phyloP scores from a whole-genome alignment of 129 eudicot genomes.

The Helianthus tuberosus region DNA sequence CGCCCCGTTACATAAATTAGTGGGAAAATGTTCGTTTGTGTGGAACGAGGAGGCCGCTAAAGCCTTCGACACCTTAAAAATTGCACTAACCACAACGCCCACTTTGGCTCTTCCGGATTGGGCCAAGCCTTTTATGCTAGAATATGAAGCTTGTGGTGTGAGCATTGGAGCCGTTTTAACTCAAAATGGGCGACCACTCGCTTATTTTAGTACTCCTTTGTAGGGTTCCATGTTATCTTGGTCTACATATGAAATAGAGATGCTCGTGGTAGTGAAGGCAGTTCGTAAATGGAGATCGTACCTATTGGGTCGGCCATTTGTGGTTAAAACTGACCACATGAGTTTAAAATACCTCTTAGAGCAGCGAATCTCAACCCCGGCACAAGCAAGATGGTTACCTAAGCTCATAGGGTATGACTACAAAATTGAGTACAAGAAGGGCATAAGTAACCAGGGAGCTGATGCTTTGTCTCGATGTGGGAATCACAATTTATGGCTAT shows the following conservation, averaged over 20 bases:
- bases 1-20: too few species aligned
- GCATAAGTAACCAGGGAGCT: neutral
- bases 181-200: neutral
- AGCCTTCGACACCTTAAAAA: too few species aligned
- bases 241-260: slow-evolving; percentile 2
- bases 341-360: neutral
- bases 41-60: too few species aligned
- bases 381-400: slow-evolving; percentile 8
- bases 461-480: slow-evolving; percentile 6
- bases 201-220: neutral
- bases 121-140: neutral
- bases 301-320: neutral
- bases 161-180: neutral
- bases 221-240: neutral
- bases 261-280: neutral
- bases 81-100: neutral
- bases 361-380: slow-evolving; percentile 8
- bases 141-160: slow-evolving; percentile 11
- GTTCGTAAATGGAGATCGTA: neutral
- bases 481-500: neutral
- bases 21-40: too few species aligned
- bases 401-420: neutral
- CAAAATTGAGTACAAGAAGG: slow-evolving; percentile 8
- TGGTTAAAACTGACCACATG: neutral
- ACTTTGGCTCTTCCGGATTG: neutral